These are phyloP conservation scores for Nigrospora osmanthi DNA, from an alignment of 2,329 filamentous ascomycete species.

Conservation along the genomic window DNA sequence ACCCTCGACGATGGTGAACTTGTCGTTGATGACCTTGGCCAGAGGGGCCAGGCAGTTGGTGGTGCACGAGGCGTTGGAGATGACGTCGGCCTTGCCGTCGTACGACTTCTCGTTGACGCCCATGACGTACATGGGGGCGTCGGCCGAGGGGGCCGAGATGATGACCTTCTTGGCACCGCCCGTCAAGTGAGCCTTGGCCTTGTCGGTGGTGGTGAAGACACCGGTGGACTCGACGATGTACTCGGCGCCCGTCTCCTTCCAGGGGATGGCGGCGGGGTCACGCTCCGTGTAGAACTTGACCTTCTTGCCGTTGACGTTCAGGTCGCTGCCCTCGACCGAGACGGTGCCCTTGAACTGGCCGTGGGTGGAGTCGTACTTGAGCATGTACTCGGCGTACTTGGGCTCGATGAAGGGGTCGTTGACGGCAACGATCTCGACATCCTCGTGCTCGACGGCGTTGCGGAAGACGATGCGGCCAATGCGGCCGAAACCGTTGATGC, in stretches of 20 bases:
- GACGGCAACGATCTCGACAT: slow-evolving; percentile 90
- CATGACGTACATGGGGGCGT: slow-evolving; percentile 99
- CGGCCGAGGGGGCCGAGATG: slow-evolving; percentile 85
- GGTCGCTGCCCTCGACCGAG: slow-evolving; percentile 59
- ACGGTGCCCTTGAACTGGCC: slow-evolving; percentile 92
- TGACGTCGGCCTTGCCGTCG: slow-evolving; percentile 82
- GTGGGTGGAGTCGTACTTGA: slow-evolving; percentile 98
- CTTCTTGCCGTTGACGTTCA: slow-evolving; percentile 89
- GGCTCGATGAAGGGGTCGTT: slow-evolving; percentile 99
- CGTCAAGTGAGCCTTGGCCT: slow-evolving; percentile 89
- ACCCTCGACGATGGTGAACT: slow-evolving; percentile 95
- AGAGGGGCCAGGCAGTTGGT: slow-evolving; percentile 99
- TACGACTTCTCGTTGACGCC: slow-evolving; percentile 96
- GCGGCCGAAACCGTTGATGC: slow-evolving; percentile 99
- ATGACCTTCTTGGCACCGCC: slow-evolving; percentile 97
- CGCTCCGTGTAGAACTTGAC: slow-evolving; percentile 92
- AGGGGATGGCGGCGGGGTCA: slow-evolving; percentile 85
- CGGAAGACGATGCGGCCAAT: slow-evolving; percentile 99
- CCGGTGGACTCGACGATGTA: slow-evolving; percentile 98
- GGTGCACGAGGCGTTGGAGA: slow-evolving; percentile 99
- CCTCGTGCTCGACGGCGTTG: slow-evolving; percentile 85
- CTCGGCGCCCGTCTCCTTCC: slow-evolving; percentile 76
- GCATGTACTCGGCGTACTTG: slow-evolving; percentile 98
- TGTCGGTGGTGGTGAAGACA: slow-evolving; percentile 98
- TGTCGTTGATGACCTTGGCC: slow-evolving; percentile 98